These are phyloP conservation scores for Immersiella caudata DNA, from an alignment of 495 filamentous ascomycete species.

Conservation along the genomic window DNA sequence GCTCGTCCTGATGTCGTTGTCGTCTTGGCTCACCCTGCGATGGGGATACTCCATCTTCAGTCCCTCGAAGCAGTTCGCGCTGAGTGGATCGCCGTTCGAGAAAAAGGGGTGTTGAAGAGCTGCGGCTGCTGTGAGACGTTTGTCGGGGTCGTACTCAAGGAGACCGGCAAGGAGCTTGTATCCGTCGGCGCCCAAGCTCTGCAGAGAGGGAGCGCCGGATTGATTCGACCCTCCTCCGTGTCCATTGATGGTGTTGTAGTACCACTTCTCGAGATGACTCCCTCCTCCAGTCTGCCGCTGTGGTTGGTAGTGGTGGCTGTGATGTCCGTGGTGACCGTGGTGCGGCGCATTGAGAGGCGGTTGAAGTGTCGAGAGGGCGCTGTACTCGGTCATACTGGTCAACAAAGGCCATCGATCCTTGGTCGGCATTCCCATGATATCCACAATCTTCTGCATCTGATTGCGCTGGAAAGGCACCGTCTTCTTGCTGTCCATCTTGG, in stretches of 20 bases:
- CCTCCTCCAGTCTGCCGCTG: constrained; percentile 25
- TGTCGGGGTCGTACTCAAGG: constrained; percentile 90
- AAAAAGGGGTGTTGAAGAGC: constrained; percentile 92
- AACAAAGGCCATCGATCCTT: constrained; percentile 89
- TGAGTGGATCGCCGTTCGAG: constrained; percentile 62
- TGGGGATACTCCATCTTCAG: constrained; percentile 85
- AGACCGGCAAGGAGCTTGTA: constrained; percentile 78
- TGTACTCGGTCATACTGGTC: constrained; percentile 77
- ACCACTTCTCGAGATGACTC: constrained; percentile 60
- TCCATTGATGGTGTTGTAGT: constrained; percentile 55
- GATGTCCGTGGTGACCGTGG: constrained; percentile 45
- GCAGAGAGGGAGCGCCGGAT: constrained; percentile 39
- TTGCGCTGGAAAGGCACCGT: constrained; percentile 96
- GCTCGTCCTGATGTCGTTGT: constrained; percentile 88
- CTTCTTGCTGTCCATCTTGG: constrained; percentile 98
- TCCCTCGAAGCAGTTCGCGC: constrained; percentile 87
- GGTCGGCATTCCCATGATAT: constrained; percentile 87
- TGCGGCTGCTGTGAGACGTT: constrained; percentile 79
- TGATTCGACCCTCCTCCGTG: constrained; percentile 48
- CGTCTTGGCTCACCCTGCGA: constrained; percentile 86
- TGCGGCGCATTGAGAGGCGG: constrained; percentile 48
- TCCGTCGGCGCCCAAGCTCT: constrained; percentile 70
- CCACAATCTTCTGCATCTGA: constrained; percentile 98
- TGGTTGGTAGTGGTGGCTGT: constrained; percentile 57
- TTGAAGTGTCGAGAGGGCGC: constrained; percentile 68